Evolutionary conservation across 192 early-diverging fungal genomes (phyloP).

Genomic region (Coemansia javaensis): DNA sequence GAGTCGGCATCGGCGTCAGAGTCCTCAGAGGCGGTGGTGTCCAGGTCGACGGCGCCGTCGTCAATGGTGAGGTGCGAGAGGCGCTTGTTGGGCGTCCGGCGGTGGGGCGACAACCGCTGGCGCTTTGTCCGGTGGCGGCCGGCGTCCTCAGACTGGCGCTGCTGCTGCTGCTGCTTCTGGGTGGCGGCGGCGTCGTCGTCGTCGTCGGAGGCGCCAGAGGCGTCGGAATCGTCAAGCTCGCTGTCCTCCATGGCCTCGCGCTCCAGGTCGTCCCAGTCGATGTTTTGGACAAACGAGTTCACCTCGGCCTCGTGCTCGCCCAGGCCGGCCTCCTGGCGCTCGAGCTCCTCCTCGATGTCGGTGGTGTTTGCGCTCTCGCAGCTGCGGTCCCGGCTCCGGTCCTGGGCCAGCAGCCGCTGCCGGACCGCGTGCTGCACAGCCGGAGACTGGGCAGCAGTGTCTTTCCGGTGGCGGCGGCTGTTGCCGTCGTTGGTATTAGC

Average conservation of each 20-base stretch:
- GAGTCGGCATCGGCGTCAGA: slow-evolving; percentile 6
- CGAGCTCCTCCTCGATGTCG: slow-evolving; percentile 46
- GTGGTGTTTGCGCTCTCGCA: slow-evolving; percentile 49
- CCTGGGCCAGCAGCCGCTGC: slow-evolving; percentile 15
- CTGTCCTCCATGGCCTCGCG: slow-evolving; percentile 48
- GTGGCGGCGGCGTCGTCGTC: background rate
- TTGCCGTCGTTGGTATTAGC: too few relatives aligned
- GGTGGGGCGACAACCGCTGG: slow-evolving; percentile 7
- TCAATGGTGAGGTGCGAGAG: slow-evolving; percentile 12
- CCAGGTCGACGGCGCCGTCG: slow-evolving; percentile 40
- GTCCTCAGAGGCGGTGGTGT: slow-evolving; percentile 12
- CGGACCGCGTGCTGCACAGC: background rate
- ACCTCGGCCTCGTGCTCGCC: slow-evolving; percentile 51
- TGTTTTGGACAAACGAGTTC: slow-evolving; percentile 53
- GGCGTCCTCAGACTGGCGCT: slow-evolving; percentile 29
- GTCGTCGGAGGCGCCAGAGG: background rate
- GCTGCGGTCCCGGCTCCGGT: slow-evolving; percentile 7
- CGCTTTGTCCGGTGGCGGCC: slow-evolving; percentile 30
- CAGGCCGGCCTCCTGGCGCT: slow-evolving; percentile 48
- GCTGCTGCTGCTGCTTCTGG: slow-evolving; percentile 15
- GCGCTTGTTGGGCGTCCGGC: background rate
- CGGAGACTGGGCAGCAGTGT: too few relatives aligned
- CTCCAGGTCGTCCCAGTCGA: slow-evolving; percentile 56
- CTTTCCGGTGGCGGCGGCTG: too few relatives aligned
- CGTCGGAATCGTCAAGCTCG: slow-evolving; percentile 41